These are phyloP conservation scores for Trichophyton simii DNA, from an alignment of 2,329 filamentous ascomycete species.

Conservation along the genomic window DNA sequence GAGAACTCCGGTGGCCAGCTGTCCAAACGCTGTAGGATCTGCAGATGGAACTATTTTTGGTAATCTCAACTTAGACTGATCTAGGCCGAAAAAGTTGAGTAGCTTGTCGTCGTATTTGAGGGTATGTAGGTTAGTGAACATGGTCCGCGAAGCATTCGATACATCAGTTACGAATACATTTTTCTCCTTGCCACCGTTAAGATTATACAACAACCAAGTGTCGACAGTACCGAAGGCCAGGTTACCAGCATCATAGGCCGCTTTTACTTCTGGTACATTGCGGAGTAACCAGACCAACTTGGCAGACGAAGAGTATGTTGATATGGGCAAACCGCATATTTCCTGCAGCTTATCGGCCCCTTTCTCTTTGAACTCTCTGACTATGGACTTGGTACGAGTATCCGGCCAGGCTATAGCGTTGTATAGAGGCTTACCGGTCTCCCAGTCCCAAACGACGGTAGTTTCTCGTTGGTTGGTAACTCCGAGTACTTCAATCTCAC, in stretches of 20 bases:
- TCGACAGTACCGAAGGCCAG: conserved; percentile 81
- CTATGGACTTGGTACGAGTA: conserved; percentile 62
- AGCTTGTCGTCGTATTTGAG: conserved; percentile 67
- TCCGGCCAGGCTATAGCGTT: conserved; percentile 88
- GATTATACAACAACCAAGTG: conserved; percentile 72
- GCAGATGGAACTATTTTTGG: conserved; percentile 79
- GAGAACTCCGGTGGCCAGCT: conserved; percentile 51
- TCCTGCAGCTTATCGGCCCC: conserved; percentile 57
- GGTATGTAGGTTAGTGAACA: conserved; percentile 84
- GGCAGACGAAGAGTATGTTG: conserved; percentile 76
- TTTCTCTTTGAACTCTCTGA: conserved; percentile 60
- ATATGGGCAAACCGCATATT: conserved; percentile 69
- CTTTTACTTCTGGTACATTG: conserved; percentile 55
- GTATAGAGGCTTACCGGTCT: conserved; percentile 66
- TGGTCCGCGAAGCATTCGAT: conserved; percentile 78
- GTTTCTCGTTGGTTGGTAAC: conserved; percentile 90
- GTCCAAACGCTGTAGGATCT: conserved; percentile 59
- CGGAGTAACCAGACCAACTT: conserved; percentile 74
- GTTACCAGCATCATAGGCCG: conserved; percentile 62
- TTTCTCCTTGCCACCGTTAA: conserved; percentile 54
- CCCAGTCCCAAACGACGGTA: conserved; percentile 69
- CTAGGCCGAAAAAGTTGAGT: conserved; percentile 66
- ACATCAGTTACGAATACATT: conserved; percentile 70
- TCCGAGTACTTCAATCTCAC: conserved; percentile 62
- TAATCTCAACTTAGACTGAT: conserved; percentile 55